phyloP scores from a whole-genome alignment of 306 rosid genomes.

The Casuarina cunninghamiana region DNA sequence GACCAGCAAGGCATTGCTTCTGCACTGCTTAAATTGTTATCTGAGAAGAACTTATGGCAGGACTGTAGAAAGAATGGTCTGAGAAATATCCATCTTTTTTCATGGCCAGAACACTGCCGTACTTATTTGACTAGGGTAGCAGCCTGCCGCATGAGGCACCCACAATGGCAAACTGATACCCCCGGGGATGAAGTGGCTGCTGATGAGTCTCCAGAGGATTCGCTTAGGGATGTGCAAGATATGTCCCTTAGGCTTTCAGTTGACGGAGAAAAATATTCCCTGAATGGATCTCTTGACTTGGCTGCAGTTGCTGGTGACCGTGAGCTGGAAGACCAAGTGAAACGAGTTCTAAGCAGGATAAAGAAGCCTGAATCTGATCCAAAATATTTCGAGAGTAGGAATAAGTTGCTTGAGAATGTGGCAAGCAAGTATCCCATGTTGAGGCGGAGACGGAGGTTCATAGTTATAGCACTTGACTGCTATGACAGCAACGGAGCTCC shows the following conservation, averaged over 20 bases:
- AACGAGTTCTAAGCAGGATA: slow-evolving; percentile 57
- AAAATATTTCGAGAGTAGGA: slow-evolving; percentile 35
- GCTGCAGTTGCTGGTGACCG: slow-evolving; percentile 38
- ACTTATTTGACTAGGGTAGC: slow-evolving; percentile 71
- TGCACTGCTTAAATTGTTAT: slow-evolving; percentile 63
- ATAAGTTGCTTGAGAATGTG: slow-evolving; percentile 39
- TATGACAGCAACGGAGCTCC: slow-evolving; percentile 51
- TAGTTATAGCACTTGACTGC: slow-evolving; percentile 62
- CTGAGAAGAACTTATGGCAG: slow-evolving; percentile 62
- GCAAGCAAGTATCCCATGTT: slow-evolving; percentile 56
- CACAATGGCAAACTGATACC: slow-evolving; percentile 70
- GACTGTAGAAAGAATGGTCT: slow-evolving; percentile 70
- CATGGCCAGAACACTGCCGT: slow-evolving; percentile 79
- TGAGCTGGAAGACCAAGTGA: slow-evolving; percentile 68
- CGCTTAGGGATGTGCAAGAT: slow-evolving; percentile 70
- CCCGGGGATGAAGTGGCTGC: slow-evolving; percentile 53
- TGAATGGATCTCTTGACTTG: slow-evolving; percentile 39
- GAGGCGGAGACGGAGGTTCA: slow-evolving; percentile 57
- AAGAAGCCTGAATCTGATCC: slow-evolving; percentile 39
- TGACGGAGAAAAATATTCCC: slow-evolving; percentile 54
- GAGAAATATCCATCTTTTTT: slow-evolving; percentile 66
- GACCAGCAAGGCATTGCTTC: slow-evolving; percentile 60
- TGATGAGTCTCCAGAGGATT: slow-evolving; percentile 60
- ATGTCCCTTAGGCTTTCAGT: slow-evolving; percentile 73
- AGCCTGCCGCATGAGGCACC: slow-evolving; percentile 73